A percentile compares a stretch with the other conserved stretches of the same genome.
Conservation (phyloP, 306 rosid genomes). For the Vicia villosa region DNA sequence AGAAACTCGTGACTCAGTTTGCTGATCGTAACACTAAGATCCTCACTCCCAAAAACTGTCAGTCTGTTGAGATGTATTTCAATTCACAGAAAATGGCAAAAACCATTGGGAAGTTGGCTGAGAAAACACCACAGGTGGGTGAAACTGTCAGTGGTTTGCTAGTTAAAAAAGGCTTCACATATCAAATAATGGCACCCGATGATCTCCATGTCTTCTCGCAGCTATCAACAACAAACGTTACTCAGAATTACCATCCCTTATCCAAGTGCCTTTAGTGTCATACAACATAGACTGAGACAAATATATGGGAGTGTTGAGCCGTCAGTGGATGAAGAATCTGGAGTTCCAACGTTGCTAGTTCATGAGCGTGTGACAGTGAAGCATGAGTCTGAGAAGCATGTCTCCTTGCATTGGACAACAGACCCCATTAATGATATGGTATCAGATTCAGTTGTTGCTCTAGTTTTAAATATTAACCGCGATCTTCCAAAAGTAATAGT, state of each 20-base stretch:
- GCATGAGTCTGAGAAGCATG: constrained; percentile 82
- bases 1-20: constrained; percentile 80
- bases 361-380: constrained; percentile 76
- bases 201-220: constrained; percentile 95
- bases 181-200: constrained; percentile 94
- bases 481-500: constrained; percentile 70
- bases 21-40: constrained; percentile 81
- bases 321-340: constrained; percentile 79
- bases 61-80: constrained; percentile 89
- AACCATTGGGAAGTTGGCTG: constrained; percentile 86
- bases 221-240: constrained; percentile 71
- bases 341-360: constrained; percentile 63
- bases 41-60: constrained; percentile 91
- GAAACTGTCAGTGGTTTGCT: constrained; percentile 78
- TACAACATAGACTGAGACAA: constrained; percentile 69
- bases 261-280: constrained; percentile 62
- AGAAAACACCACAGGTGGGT: constrained; percentile 67
- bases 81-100: constrained; percentile 96
- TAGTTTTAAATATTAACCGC: constrained; percentile 69
- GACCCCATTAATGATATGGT: constrained; percentile 93
- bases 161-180: constrained; percentile 88
- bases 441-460: constrained; percentile 83
- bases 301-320: constrained; percentile 81
- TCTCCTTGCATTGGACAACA: constrained; percentile 87
- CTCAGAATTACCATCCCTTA: constrained; percentile 85